Percentiles rank a stretch among this genome's conserved stretches.
phyloP scores from a whole-genome alignment of 2,329 filamentous ascomycete genomes.

The Aspergillus pseudoviridinutans region DNA sequence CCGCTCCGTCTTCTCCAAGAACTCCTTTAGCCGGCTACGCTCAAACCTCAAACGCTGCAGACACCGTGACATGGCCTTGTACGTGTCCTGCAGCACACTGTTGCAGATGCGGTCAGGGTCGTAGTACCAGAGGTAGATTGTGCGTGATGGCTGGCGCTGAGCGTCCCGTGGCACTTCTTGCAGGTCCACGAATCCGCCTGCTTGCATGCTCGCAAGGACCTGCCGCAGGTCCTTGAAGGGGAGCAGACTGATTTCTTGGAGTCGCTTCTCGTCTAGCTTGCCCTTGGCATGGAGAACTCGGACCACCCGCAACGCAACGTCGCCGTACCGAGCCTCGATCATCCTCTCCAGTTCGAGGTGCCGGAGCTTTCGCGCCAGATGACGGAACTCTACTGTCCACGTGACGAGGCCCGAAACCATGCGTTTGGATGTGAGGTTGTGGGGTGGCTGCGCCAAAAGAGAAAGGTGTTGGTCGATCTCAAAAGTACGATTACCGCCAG shows the following conservation, averaged over 20 bases:
- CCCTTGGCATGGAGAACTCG: conserved; percentile 82
- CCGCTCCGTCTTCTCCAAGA: conserved; percentile 77
- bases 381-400: conserved; percentile 81
- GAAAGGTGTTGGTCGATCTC: conserved; percentile 40
- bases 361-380: conserved; percentile 65
- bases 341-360: conserved; percentile 77
- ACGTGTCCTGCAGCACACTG: conserved; percentile 72
- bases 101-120: conserved; percentile 69
- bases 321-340: conserved; percentile 72
- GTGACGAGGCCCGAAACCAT: conserved; percentile 56
- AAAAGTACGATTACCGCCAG: conserved; percentile 25
- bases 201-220: conserved; percentile 80
- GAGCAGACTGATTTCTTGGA: conserved; percentile 76
- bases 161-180: conserved; percentile 93
- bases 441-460: conserved; percentile 48
- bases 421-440: conserved; percentile 34
- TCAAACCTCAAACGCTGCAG: conserved; percentile 77
- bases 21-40: conserved; percentile 63
- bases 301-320: conserved; percentile 73
- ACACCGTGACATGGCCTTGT: conserved; percentile 84
- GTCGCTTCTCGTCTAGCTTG: conserved; percentile 89
- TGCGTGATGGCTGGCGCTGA: conserved; percentile 73
- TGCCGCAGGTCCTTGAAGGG: conserved; percentile 80
- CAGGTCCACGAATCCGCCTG: conserved; percentile 79
- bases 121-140: conserved; percentile 89